Conservation (phyloP, 129 eudicot genomes). For the Logfia minima region DNA sequence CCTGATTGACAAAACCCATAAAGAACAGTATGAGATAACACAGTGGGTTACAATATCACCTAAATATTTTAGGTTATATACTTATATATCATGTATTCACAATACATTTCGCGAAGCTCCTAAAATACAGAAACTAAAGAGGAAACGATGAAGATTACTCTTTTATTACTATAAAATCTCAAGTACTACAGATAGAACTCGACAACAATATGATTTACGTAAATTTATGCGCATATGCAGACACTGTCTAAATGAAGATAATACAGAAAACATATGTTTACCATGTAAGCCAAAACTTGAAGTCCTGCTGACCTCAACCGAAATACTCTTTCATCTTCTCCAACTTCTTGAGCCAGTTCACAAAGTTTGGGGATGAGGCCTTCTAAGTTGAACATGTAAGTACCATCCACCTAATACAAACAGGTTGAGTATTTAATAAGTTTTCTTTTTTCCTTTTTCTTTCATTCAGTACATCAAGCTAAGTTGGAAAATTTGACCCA, state of each 20-base stretch:
- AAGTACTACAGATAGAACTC: neutral
- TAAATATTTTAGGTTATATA: neutral
- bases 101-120: conserved; percentile 9
- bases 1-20: conserved; percentile 35
- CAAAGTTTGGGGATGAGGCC: conserved; percentile 81
- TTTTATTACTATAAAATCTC: conserved; percentile 9
- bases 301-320: conserved; percentile 73
- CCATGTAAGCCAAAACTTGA: conserved; percentile 72
- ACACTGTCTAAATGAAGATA: conserved; percentile 11
- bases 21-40: conserved; percentile 16
- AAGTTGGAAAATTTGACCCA: neutral
- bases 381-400: conserved; percentile 83
- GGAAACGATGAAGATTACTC: conserved; percentile 2
- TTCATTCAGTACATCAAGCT: neutral
- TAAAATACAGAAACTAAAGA: conserved; percentile 7
- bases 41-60: conserved; percentile 5
- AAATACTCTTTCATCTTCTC: conserved; percentile 66
- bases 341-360: conserved; percentile 76
- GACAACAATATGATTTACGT: conserved; percentile 1
- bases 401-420: conserved; percentile 51
- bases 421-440: neutral
- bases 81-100: conserved; percentile 6
- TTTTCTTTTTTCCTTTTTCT: conserved; percentile 11
- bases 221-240: conserved; percentile 1
- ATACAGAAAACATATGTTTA: conserved; percentile 27